Evolutionary conservation across 768 basidiomycete species (phyloP).

Genomic region (Serendipita sp.): DNA sequence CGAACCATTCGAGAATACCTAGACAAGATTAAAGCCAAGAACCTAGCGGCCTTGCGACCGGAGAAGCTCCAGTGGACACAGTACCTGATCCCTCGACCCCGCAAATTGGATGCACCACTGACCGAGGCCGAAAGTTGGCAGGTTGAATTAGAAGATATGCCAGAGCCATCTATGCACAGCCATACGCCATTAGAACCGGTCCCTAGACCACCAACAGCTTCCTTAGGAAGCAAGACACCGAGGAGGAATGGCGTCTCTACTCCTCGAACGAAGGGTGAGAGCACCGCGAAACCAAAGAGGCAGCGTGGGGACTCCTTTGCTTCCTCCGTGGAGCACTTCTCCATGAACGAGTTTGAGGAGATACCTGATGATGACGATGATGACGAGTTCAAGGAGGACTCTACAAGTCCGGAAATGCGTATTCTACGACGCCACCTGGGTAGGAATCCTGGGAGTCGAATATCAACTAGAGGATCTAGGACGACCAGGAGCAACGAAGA

Average conservation of each 20-base stretch:
- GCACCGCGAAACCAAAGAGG: neutral
- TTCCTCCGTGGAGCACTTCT: neutral
- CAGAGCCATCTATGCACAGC: neutral
- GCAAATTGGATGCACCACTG: conserved; percentile 4
- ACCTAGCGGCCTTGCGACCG: conserved; percentile 32
- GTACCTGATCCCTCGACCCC: conserved; percentile 45
- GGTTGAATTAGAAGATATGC: neutral
- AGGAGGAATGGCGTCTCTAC: neutral
- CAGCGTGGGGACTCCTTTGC: neutral
- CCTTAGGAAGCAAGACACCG: neutral
- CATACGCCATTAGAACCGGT: conserved; percentile 4
- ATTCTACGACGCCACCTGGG: neutral
- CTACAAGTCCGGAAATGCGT: neutral
- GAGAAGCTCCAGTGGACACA: conserved; percentile 93
- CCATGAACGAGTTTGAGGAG: neutral
- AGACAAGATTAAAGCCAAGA: conserved; percentile 57
- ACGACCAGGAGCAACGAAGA: neutral
- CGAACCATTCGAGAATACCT: conserved; percentile 51
- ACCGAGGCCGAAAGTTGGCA: neutral
- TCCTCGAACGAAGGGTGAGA: neutral
- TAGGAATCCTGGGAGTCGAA: no score
- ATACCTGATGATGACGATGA: neutral
- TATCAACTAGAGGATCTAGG: neutral
- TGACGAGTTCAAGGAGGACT: conserved; percentile 3
- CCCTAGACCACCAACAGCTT: neutral